phyloP scores from a whole-genome alignment of 768 basidiomycete species.

The Leucocoprinus sp. region DNA sequence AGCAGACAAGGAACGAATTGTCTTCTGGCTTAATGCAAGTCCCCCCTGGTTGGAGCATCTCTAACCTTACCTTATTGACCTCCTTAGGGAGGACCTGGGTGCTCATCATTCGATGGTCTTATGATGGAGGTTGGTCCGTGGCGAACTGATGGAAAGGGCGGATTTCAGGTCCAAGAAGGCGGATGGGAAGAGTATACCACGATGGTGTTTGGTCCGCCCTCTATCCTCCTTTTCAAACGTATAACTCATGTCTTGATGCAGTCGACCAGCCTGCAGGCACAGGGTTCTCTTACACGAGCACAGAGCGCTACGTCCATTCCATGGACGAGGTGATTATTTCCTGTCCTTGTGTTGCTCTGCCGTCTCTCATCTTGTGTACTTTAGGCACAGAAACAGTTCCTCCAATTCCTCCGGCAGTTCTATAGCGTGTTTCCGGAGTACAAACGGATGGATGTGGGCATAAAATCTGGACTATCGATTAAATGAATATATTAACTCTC shows the following conservation, averaged over 20 bases:
- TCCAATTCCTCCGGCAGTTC: conserved; percentile 83
- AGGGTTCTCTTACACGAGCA: conserved; percentile 84
- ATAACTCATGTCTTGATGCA: conserved; percentile 23
- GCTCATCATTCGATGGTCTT: conserved; percentile 93
- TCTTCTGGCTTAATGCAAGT: conserved; percentile 96
- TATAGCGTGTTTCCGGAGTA: conserved; percentile 91
- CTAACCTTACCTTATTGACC: conserved; percentile 2
- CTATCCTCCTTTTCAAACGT: neutral
- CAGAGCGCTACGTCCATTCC: conserved; percentile 77
- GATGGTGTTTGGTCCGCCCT: conserved; percentile 76
- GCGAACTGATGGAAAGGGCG: conserved; percentile 64
- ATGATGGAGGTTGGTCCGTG: conserved; percentile 99
- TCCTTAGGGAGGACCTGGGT: conserved; percentile 86
- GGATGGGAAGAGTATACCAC: conserved; percentile 98
- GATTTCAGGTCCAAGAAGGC: conserved; percentile 67
- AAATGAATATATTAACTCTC: neutral
- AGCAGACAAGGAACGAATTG: conserved; percentile 84
- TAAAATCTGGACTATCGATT: neutral
- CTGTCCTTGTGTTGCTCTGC: neutral
- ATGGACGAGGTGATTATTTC: conserved; percentile 46
- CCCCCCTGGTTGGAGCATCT: neutral
- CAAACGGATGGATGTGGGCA: conserved; percentile 66
- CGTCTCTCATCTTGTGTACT: conserved; percentile 8
- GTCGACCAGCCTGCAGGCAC: conserved; percentile 98
- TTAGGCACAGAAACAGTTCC: conserved; percentile 69